Percentiles rank a stretch among this genome's conserved stretches.
Evolutionary conservation across 345 rosid genomes (phyloP).

Genomic region (Isatis tinctoria): DNA sequence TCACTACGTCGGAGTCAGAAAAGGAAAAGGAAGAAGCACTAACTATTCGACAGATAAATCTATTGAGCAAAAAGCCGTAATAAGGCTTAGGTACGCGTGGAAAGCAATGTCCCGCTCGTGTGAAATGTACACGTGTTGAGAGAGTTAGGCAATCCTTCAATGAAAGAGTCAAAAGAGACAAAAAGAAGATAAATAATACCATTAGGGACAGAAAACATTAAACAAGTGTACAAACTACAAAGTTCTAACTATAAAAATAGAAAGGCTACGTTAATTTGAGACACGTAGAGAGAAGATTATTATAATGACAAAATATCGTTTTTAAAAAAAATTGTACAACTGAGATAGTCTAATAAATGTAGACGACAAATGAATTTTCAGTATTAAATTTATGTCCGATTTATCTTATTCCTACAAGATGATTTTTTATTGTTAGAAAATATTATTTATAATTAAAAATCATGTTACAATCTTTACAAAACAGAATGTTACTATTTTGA

Average conservation of each 20-base stretch:
- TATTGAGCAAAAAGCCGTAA: background rate
- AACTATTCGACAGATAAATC: slow-evolving; percentile 3
- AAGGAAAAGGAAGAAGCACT: slow-evolving; percentile 14
- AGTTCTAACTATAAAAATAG: background rate
- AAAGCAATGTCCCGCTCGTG: slow-evolving; percentile 14
- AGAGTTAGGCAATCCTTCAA: slow-evolving; percentile 27
- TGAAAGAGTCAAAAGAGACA: slow-evolving; percentile 8
- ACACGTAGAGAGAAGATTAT: too few relatives aligned
- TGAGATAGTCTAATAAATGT: background rate
- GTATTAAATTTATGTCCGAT: background rate
- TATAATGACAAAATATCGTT: too few relatives aligned
- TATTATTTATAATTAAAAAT: background rate
- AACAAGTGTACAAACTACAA: slow-evolving; percentile 32
- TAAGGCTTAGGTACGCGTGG: slow-evolving; percentile 5
- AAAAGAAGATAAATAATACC: background rate
- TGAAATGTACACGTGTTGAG: slow-evolving; percentile 20
- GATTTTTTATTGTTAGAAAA: background rate
- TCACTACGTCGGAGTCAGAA: slow-evolving; percentile 1
- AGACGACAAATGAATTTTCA: background rate
- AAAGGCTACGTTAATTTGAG: background rate
- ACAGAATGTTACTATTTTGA: background rate
- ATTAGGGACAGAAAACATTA: background rate
- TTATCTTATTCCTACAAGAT: background rate
- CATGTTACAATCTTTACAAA: too few relatives aligned
- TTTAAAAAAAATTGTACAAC: background rate